phyloP scores from a whole-genome alignment of 2,329 filamentous ascomycete genomes.

The Ascochyta viciae-villosae region DNA sequence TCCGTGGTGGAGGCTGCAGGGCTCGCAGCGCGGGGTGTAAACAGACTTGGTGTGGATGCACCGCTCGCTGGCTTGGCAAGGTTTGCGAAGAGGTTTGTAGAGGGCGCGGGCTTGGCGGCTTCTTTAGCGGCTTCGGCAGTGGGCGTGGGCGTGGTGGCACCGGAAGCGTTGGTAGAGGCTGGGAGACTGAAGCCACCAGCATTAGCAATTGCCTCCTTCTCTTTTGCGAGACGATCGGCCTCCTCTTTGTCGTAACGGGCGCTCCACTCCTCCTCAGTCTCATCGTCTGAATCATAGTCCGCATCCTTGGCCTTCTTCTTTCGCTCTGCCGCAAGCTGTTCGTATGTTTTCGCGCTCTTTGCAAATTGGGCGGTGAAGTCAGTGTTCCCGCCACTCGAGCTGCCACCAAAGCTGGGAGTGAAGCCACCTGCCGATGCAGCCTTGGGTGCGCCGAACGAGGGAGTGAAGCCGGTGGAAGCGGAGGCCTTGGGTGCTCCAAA shows the following conservation, averaged over 20 bases:
- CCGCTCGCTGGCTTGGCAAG: slow-evolving; percentile 32
- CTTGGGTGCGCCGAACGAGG: slow-evolving; percentile 13
- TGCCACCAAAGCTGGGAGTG: slow-evolving; percentile 23
- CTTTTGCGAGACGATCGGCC: slow-evolving; percentile 36
- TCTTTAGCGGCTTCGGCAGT: slow-evolving; percentile 3
- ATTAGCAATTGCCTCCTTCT: slow-evolving; percentile 34
- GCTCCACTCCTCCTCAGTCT: slow-evolving; percentile 44
- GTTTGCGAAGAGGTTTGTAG: slow-evolving; percentile 26
- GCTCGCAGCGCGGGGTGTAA: slow-evolving; percentile 36
- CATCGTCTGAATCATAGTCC: slow-evolving; percentile 48
- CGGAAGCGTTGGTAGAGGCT: slow-evolving; percentile 12
- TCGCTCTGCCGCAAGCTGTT: slow-evolving; percentile 42
- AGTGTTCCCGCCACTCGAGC: slow-evolving; percentile 20
- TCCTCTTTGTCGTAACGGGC: slow-evolving; percentile 41
- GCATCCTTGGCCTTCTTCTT: slow-evolving; percentile 46
- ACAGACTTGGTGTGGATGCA: slow-evolving; percentile 32
- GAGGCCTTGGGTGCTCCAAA: slow-evolving; percentile 6
- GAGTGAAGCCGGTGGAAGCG: slow-evolving; percentile 11
- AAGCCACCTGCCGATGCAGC: slow-evolving; percentile 12
- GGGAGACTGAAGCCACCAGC: slow-evolving; percentile 30
- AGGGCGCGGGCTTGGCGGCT: slow-evolving; percentile 22
- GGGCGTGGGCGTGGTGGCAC: slow-evolving; percentile 9
- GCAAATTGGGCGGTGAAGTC: slow-evolving; percentile 40
- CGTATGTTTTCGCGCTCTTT: slow-evolving; percentile 39
- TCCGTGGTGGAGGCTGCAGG: slow-evolving; percentile 40